Evolutionary conservation across 345 rosid species (phyloP), one percentile per base, ranked within the genome.

Genomic region (Rhizophora apiculata): DNA sequence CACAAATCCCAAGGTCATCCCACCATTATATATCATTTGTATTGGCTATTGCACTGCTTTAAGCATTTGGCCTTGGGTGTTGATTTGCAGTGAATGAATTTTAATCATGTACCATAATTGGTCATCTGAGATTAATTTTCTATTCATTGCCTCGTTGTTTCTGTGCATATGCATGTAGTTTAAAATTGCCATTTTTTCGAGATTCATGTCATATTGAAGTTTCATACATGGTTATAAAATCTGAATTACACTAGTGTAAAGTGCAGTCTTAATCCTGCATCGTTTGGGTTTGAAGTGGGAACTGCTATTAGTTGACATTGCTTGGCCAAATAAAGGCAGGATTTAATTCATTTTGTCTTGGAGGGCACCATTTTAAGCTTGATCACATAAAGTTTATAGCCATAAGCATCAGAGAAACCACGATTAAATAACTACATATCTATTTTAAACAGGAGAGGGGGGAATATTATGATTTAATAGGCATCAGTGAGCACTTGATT

Each of bases 1-100:
- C 77, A 68, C 97, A 63, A 96, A 96, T 76, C 98, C 99, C 3
- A 96, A 96, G 99, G 99, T 95, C 78, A 75, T 60, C 29, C 59
- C 56, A 2, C 61, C 55, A 2, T 48, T 36, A 56, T 21, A 7
- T 21, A 32, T 27, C 31, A 34, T 3, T 63, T 29, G 51, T 27
- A 43, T 36, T 46, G 62, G 43, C 19, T 24, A 56, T 7, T 56
- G 60, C 60, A 56, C 24, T 10, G 60, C 29, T 56, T 55, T 7
- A 56, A 56, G 30, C 60, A 56, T 27, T 24, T 43, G 49, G 49
- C 19, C 19, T 11, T 43, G 49, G 16, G 4, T 43, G 49, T 43
- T 10, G 18, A 43, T 69, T 61, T 69, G 32, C 37, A 26, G 18
- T 60, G 30, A 20, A 62, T 8, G 39, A 26, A 43, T 22, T 7